Evolutionary conservation across 225 moss, liverwort and hornwort genomes (phyloP).

Genomic region (Ulota crispa): DNA sequence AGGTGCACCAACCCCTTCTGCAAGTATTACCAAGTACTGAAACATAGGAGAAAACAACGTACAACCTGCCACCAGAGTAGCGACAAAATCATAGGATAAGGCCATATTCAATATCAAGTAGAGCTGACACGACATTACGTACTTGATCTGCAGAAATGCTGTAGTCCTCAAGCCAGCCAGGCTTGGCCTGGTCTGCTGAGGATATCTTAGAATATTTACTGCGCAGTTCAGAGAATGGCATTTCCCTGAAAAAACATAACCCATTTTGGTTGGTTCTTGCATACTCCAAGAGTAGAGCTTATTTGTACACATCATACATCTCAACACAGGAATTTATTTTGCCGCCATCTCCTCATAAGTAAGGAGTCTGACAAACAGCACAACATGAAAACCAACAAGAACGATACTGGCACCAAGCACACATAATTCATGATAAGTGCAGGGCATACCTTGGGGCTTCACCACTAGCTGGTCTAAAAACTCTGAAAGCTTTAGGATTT

Average conservation of each 20-base stretch:
- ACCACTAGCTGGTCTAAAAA: constrained; percentile 92
- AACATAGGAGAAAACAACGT: constrained; percentile 10
- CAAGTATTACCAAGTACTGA: constrained; percentile 11
- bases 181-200: constrained; percentile 57
- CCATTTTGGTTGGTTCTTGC: constrained; percentile 9
- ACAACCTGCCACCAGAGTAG: constrained; percentile 2
- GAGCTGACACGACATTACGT: constrained; percentile 17
- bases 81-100: constrained; percentile 4
- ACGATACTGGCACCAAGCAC: constrained; percentile 3
- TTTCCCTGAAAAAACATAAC: constrained; percentile 57
- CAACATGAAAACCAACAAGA: constrained; percentile 9
- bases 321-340: neutral
- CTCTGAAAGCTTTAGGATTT: constrained; percentile 74
- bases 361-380: constrained; percentile 22
- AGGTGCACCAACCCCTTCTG: constrained; percentile 4
- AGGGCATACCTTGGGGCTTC: constrained; percentile 77
- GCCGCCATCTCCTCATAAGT: neutral
- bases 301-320: neutral
- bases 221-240: constrained; percentile 71
- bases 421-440: neutral
- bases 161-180: constrained; percentile 91
- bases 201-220: constrained; percentile 76
- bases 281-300: constrained; percentile 9
- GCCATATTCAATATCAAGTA: neutral
- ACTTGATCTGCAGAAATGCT: constrained; percentile 91